phyloP scores from a whole-genome alignment of 768 basidiomycete species.

The Russula lepida region DNA sequence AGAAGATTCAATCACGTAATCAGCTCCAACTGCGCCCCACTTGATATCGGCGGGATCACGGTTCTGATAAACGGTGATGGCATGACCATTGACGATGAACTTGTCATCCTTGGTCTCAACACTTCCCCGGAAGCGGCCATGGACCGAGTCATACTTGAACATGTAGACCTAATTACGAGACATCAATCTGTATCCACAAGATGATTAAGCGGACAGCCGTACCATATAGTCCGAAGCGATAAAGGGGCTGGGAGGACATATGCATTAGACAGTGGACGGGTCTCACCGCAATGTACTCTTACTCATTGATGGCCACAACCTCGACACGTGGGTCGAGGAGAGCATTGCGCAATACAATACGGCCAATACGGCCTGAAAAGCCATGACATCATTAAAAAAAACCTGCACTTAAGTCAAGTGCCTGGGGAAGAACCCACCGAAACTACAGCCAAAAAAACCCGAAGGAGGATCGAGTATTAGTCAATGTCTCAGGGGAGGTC shows the following conservation, averaged over 20 bases:
- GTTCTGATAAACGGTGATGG: slow-evolving; percentile 74
- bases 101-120: slow-evolving; percentile 82
- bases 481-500: background rate
- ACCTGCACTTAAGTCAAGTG: background rate
- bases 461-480: slow-evolving; percentile 10
- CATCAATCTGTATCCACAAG: background rate
- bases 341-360: slow-evolving; percentile 95
- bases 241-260: slow-evolving; percentile 63
- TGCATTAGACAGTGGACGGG: background rate
- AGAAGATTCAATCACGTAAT: slow-evolving; percentile 96
- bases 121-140: slow-evolving; percentile 84
- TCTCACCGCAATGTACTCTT: slow-evolving; percentile 25
- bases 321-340: slow-evolving; percentile 64
- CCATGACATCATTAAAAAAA: background rate
- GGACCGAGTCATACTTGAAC: slow-evolving; percentile 96
- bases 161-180: slow-evolving; percentile 71
- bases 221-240: slow-evolving; percentile 97
- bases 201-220: slow-evolving; percentile 21
- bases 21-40: slow-evolving; percentile 75
- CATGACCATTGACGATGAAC: slow-evolving; percentile 74
- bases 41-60: slow-evolving; percentile 78
- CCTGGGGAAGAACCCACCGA: slow-evolving; percentile 41
- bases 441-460: slow-evolving; percentile 37
- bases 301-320: slow-evolving; percentile 96
- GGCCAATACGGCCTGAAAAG: slow-evolving; percentile 88